Base-by-base conservation (phyloP, 805 yeast species). In the Scheffersomyces amazonensis region DNA sequence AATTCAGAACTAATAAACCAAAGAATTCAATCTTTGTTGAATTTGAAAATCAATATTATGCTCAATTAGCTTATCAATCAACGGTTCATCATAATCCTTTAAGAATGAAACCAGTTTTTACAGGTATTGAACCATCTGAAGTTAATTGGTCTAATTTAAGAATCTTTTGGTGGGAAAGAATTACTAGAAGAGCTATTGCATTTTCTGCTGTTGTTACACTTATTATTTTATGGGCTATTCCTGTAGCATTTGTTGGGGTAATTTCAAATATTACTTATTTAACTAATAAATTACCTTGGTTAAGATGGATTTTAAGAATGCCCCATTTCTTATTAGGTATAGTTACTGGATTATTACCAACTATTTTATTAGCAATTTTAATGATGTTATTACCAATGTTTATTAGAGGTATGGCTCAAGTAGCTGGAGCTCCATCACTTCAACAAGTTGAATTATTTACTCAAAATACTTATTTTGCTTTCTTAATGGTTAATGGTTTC, bases 171-270 rank as follows among this genome's bases (percentile, higher is more conserved):
- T 83, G 87, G 84, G 95, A 85, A 60, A 64, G 81, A 50, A 56
- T 82, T 15, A 64, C 68, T 10, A 72, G 91, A 64, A 57, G 64
- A 23, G 57, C 71, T 19, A 69, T 71, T 37, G 79, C 90, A 0
- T 39, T 64, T 24, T 67, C 76, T 12, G 79, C 78, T 2, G 75
- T 83, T 38, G 50, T 63, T 16, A 85, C 80, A 1, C 50, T 82
- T 31, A 69, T 83, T 36, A 77, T 91, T 34, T 88, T 89, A 65
- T 91, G 98, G 98, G 82, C 96, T 31, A 81, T 91, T 51, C 99
- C 99, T 8, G 97, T 91, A 28, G 96, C 97, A n/a, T 89, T 88
- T 53, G 96, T 91, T 36, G 98, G 98, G 77, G 76, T 80, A 50
- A 83, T 93, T 47, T 91, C 98, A 17, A 93, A 91, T 63, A 76